Evolutionary conservation across 73 alveolate species (phyloP), one percentile per base, ranked within the genome.

Genomic region (Durusdinium trenchii): DNA sequence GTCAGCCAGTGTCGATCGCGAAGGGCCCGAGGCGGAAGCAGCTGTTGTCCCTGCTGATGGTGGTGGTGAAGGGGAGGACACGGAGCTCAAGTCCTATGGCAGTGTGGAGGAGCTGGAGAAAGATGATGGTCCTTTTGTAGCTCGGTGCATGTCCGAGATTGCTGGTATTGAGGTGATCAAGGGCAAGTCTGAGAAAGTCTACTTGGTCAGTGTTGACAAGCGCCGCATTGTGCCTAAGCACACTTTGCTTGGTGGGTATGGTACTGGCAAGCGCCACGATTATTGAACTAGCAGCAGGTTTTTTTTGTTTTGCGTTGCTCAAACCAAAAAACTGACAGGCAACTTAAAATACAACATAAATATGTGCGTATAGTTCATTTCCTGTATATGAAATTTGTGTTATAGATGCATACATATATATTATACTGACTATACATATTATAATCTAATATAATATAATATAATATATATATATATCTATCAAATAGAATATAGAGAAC

Each of bases 211-310:
- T 32, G 89, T 42, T 9, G 43, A 45, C 64, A 46, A 46, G 64
- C 48, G 84, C 51, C 48, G 84, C 51, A 46, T 78, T 18, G 26
- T 78, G 23, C 89, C 89, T 16, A 38, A 43, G 16, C 89, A 78
- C 62, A 45, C 89, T 12, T 10, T 78, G 6, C 14, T 78, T 42
- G 89, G 89, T 12, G 89, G 89, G 64, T 78, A 20, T 38, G 89
- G 89, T 9, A 47, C 89, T 26, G 89, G 89, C 4, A 78, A 78
- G 89, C n/a, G n/a, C n/a, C n/a, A n/a, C n/a, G n/a, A n/a, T n/a
- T n/a, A n/a, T n/a, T n/a, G n/a, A n/a, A n/a, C n/a, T n/a, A n/a
- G n/a, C n/a, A n/a, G n/a, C n/a, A n/a, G n/a, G n/a, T n/a, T n/a
- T n/a, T n/a, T n/a, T n/a, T n/a, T n/a, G n/a, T n/a, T n/a, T n/a